These are phyloP conservation scores for Mytilinidion resinicola DNA, from an alignment of 495 filamentous ascomycete species.

Conservation along the genomic window DNA sequence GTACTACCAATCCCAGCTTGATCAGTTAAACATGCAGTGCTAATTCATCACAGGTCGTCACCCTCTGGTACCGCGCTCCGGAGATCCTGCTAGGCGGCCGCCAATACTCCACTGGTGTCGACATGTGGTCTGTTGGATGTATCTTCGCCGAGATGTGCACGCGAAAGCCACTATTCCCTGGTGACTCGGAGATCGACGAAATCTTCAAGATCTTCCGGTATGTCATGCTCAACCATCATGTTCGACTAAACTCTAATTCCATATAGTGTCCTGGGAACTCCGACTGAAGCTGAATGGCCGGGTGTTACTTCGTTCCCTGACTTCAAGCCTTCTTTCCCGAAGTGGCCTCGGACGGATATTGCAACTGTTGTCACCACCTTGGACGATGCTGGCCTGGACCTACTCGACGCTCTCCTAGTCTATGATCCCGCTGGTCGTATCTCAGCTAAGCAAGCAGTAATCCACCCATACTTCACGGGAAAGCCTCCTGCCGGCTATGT, in stretches of 20 bases:
- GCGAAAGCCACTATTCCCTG: constrained; percentile 92
- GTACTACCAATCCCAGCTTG: constrained; percentile 35
- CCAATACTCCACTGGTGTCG: constrained; percentile 96
- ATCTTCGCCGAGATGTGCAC: constrained; percentile 99
- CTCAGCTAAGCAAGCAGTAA: constrained; percentile 89
- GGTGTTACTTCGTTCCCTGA: constrained; percentile 97
- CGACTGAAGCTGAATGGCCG: constrained; percentile 82
- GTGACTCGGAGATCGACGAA: constrained; percentile 98
- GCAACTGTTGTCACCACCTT: constrained; percentile 53
- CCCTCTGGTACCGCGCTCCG: constrained; percentile 95
- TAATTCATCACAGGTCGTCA: constrained; percentile 62
- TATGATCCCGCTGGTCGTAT: constrained; percentile 93
- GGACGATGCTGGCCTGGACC: constrained; percentile 73
- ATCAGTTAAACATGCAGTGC: not conserved
- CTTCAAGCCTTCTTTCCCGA: constrained; percentile 94
- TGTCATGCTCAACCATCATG: constrained; percentile 25
- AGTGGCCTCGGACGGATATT: constrained; percentile 73
- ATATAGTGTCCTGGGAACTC: constrained; percentile 78
- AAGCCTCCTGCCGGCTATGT: not conserved
- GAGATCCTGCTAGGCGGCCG: constrained; percentile 95
- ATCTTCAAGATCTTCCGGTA: constrained; percentile 99
- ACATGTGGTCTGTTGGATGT: constrained; percentile 98
- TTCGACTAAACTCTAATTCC: constrained; percentile 3
- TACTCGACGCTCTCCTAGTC: constrained; percentile 80
- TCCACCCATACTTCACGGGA: constrained; percentile 84